Conservation (phyloP, 2,329 filamentous ascomycete genomes). For the Pseudonectria foliicola region DNA sequence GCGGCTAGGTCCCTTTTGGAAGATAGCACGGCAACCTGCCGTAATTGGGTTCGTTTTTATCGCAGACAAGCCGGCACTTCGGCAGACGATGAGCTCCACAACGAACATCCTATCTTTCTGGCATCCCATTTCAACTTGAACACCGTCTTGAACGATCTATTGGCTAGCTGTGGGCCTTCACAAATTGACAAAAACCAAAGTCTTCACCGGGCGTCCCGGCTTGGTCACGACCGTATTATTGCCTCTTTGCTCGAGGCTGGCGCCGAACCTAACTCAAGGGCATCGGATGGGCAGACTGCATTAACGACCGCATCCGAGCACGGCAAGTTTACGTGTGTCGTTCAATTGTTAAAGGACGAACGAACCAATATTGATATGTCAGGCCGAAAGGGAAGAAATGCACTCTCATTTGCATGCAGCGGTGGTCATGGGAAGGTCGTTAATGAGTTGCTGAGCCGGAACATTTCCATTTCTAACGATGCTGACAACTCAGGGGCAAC, state of each 20-base stretch:
- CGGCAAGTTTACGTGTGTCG: slow-evolving; percentile 20
- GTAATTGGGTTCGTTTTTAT: slow-evolving; percentile 29
- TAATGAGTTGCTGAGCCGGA: slow-evolving; percentile 15
- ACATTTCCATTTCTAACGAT: slow-evolving; percentile 13
- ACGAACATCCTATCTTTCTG: slow-evolving; percentile 19
- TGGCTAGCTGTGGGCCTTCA: slow-evolving; percentile 6
- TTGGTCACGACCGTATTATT: slow-evolving; percentile 16
- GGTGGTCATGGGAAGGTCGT: slow-evolving; percentile 25
- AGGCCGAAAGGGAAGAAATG: slow-evolving; percentile 20
- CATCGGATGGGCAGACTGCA: slow-evolving; percentile 17
- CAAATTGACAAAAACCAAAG: slow-evolving; percentile 11
- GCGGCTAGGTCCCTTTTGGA: slow-evolving; percentile 14
- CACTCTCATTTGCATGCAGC: slow-evolving; percentile 27
- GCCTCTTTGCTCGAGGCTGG: slow-evolving; percentile 14
- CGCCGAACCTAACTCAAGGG: slow-evolving; percentile 14
- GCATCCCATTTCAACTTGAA: slow-evolving; percentile 27
- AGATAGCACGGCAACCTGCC: slow-evolving; percentile 8
- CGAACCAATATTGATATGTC: slow-evolving; percentile 16
- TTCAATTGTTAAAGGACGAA: slow-evolving; percentile 18
- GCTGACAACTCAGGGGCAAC: slow-evolving; percentile 22
- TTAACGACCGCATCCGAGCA: slow-evolving; percentile 23
- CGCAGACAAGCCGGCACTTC: slow-evolving; percentile 16
- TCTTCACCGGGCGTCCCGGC: slow-evolving; percentile 26
- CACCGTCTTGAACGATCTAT: slow-evolving; percentile 12
- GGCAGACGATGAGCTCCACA: slow-evolving; percentile 12